Conservation (phyloP, 148 eudicot species). For the Nepenthes gracilis region DNA sequence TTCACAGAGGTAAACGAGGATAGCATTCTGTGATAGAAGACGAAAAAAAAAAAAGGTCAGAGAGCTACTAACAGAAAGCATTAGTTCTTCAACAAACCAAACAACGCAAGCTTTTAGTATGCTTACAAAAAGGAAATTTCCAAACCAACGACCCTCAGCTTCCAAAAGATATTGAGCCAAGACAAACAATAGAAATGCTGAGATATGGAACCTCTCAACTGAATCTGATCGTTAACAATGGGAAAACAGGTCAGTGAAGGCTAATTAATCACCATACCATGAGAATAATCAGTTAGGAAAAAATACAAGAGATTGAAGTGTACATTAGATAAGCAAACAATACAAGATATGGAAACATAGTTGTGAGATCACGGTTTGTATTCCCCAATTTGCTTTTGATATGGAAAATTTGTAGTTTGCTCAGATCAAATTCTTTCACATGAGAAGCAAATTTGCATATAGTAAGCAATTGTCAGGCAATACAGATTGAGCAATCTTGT, state of each 20-base stretch:
- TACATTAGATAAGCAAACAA: too few species aligned
- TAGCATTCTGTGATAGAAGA: slow-evolving; percentile 72
- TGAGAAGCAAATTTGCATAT: too few species aligned
- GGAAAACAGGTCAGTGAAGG: slow-evolving; percentile 7
- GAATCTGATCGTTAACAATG: slow-evolving; percentile 53
- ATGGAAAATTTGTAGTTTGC: too few species aligned
- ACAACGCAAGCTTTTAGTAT: neutral
- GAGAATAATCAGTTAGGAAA: too few species aligned
- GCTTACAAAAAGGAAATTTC: slow-evolving; percentile 77
- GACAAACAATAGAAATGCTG: slow-evolving; percentile 78
- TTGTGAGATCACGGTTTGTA: too few species aligned
- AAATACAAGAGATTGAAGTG: too few species aligned
- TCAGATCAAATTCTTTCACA: too few species aligned
- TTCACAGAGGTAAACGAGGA: slow-evolving; percentile 74
- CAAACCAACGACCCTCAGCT: slow-evolving; percentile 95
- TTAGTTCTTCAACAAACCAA: neutral
- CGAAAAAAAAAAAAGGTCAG: slow-evolving; percentile 13
- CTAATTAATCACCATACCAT: neutral
- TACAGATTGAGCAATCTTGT: too few species aligned
- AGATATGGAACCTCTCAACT: slow-evolving; percentile 86
- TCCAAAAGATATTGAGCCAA: slow-evolving; percentile 92
- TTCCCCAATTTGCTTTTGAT: too few species aligned
- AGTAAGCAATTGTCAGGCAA: too few species aligned
- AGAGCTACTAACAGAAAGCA: too few species aligned
- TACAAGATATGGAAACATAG: too few species aligned